A percentile compares a stretch with the other conserved stretches of the same genome.
These are phyloP conservation scores for Geotrichum candidum DNA, from an alignment of 1,139 yeast species.

Conservation along the genomic window DNA sequence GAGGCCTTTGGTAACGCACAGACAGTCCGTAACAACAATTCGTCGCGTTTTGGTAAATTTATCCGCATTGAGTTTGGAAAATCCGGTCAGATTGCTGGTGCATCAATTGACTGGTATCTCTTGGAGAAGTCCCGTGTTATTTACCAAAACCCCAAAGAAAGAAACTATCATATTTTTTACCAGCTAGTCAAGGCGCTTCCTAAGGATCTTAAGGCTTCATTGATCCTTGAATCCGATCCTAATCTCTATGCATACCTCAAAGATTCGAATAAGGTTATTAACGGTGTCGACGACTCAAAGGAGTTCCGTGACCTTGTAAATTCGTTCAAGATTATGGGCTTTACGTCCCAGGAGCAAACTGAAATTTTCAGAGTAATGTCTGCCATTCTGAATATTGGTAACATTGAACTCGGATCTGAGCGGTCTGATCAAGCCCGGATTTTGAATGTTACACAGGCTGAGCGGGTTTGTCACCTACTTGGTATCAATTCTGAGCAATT, in stretches of 20 bases:
- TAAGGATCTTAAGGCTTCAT: conserved; percentile 42
- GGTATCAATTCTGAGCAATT: conserved; percentile 59
- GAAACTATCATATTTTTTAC: conserved; percentile 91
- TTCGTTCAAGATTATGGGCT: conserved; percentile 73
- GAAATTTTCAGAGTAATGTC: conserved; percentile 66
- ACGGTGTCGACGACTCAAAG: conserved; percentile 66
- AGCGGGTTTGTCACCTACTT: conserved; percentile 52
- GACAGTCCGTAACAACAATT: conserved; percentile 87
- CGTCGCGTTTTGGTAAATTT: conserved; percentile 95
- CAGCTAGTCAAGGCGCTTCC: conserved; percentile 72
- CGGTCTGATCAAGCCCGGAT: conserved; percentile 73
- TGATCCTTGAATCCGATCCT: conserved; percentile 44
- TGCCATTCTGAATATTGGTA: conserved; percentile 77
- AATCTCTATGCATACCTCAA: conserved; percentile 55
- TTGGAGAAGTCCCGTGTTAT: conserved; percentile 92
- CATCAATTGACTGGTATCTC: conserved; percentile 89
- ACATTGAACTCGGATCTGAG: conserved; percentile 65
- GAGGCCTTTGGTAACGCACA: conserved; percentile 98
- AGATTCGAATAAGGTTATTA: conserved; percentile 49
- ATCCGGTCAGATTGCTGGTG: conserved; percentile 70
- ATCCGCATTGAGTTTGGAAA: conserved; percentile 74
- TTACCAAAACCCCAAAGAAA: conserved; percentile 65
- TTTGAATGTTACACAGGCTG: conserved; percentile 47
- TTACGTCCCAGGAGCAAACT: conserved; percentile 49
- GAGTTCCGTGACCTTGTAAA: conserved; percentile 57